Conservation (phyloP, 2,329 filamentous ascomycete genomes). For the Ophiostoma novo-ulmi region DNA sequence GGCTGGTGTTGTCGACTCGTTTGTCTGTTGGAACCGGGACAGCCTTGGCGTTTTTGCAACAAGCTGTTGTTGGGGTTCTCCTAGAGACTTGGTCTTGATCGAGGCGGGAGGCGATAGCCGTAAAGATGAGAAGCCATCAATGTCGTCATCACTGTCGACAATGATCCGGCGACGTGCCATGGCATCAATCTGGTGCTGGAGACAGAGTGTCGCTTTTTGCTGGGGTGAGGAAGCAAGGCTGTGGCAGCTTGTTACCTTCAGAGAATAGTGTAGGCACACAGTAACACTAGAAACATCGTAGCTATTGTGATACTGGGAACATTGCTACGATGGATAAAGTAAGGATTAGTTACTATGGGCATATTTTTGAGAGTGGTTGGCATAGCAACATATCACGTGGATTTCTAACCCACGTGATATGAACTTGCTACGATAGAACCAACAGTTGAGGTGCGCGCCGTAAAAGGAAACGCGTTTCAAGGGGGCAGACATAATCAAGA, state of each 20-base stretch:
- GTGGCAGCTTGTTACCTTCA: background rate
- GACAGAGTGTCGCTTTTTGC: background rate
- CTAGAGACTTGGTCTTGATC: background rate
- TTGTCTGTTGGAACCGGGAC: background rate
- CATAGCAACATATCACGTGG: background rate
- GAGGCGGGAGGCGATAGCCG: background rate
- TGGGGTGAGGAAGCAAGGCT: background rate
- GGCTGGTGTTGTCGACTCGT: background rate
- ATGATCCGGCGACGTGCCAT: background rate
- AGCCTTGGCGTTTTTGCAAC: background rate
- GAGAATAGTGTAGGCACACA: background rate
- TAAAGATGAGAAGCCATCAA: background rate
- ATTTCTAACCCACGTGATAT: background rate
- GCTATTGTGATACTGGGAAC: background rate
- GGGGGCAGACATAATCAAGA: background rate
- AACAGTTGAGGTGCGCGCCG: background rate
- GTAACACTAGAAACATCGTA: background rate
- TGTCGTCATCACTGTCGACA: background rate
- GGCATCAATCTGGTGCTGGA: background rate
- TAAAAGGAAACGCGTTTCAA: background rate
- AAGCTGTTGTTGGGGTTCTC: background rate
- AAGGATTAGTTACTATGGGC: background rate
- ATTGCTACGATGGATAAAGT: background rate
- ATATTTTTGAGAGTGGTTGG: background rate
- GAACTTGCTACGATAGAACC: background rate